Evolutionary conservation across 2,329 filamentous ascomycete genomes (phyloP), one percentile per base, ranked within the genome.

Genomic region (Pyricularia sp.): DNA sequence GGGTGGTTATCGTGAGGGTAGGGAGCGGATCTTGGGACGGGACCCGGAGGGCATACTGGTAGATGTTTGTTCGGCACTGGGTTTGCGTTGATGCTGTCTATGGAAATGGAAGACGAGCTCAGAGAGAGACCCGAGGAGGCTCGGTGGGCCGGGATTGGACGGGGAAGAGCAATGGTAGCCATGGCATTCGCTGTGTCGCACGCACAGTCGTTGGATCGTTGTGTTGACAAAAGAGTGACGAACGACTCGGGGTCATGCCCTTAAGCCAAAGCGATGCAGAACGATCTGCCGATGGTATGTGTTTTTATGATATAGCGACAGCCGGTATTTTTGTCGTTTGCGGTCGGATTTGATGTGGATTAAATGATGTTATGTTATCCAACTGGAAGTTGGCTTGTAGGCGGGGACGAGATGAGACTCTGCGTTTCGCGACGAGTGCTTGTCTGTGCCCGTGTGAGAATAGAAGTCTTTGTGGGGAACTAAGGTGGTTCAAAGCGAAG

Each of bases 61-160:
- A 97, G 84, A 79, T 97, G 93, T 79, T 95, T 97, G 80, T 97
- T 97, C 11, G 93, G 92, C 28, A 95, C 83, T 7, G 91, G 76
- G 1, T 71, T 68, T 69, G 73, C 74, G 64, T 73, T 70, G 65
- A 76, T 76, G 71, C 79, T 76, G 55, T 77, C 77, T 20, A 82
- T 79, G 68, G 77, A 73, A 59, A 78, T 76, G 67, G 79, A 72
- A 50, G 77, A 72, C 36, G 76, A 69, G 30, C 72, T 66, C 1
- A 79, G 72, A 31, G 77, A 73, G 33, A 77, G 73, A 66, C 74
- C 70, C 69, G 76, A 72, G 70, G 78, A 74, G 70, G 77, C 73
- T 69, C 75, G 75, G 69, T 78, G 77, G 17, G 75, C 73, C 7
- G 74, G 71, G 55, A 79, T 70, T 31, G 77, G 77, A 36, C 77